phyloP scores from a whole-genome alignment of 139 green algal genomes.

The Chlamydomonas sp. region DNA sequence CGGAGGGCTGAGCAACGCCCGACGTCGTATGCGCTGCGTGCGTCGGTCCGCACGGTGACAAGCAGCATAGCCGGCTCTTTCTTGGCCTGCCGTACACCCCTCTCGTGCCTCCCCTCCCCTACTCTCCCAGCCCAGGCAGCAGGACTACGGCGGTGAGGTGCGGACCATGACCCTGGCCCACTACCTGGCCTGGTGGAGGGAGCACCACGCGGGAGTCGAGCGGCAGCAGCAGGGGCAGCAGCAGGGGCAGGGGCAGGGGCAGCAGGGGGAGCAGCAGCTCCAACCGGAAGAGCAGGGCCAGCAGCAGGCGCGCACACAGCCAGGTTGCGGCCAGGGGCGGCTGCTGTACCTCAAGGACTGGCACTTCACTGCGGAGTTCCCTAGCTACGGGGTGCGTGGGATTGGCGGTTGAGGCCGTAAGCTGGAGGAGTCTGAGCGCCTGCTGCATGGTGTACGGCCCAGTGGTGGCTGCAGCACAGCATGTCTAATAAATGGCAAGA shows the following conservation, averaged over 20 bases:
- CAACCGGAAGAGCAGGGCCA: background rate
- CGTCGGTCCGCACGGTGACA: background rate
- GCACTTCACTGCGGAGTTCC: conserved; percentile 84
- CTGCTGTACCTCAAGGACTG: conserved; percentile 92
- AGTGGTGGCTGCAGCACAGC: background rate
- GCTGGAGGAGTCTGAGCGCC: background rate
- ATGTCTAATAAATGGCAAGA: background rate
- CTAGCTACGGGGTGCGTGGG: conserved; percentile 48
- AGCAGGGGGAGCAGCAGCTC: conserved; percentile 9
- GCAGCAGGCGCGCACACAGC: background rate
- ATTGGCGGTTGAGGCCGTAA: background rate
- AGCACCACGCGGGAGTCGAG: conserved; percentile 18
- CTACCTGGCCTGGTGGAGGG: conserved; percentile 63
- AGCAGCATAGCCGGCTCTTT: background rate
- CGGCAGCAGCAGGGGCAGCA: conserved; percentile 8
- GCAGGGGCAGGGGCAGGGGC: conserved; percentile 6
- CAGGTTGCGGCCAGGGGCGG: background rate
- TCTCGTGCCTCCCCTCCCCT: too few relatives aligned
- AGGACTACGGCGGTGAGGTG: conserved; percentile 46
- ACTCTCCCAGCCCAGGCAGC: conserved; percentile 17
- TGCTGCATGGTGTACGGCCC: background rate
- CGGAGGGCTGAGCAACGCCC: background rate
- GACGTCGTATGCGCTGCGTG: background rate
- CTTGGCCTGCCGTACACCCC: background rate
- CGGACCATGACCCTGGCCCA: conserved; percentile 61